Base-by-base conservation (phyloP, 306 rosid genomes). In the Pyrus pyrifolia region DNA sequence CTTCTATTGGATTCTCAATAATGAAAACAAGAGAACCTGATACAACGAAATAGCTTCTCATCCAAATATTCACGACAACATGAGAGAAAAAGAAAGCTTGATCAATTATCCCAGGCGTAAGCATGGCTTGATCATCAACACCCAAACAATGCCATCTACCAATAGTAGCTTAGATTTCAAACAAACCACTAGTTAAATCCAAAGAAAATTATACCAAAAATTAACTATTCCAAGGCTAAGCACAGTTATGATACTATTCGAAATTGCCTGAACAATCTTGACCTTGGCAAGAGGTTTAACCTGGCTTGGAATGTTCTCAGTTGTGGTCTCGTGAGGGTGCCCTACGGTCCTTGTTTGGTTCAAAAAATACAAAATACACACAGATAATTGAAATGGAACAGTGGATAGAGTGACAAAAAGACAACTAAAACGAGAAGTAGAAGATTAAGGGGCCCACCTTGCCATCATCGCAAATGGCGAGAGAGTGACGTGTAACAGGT, bases 141-240 rank as follows among this genome's bases (percentile, higher is more conserved):
- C 97, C 99, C 92, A 95, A 84, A 83, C 97, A 95, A 76, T 95
- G 99, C 99, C 97, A 92, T 17, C 97, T 97, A 63, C 97, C 99
- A 83, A 95, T 95, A 53, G 97, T 97, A 27, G 97, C 99, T 93
- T 92, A 79, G 30, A 81, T 15, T 12, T 31, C 25, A 67, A 78
- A 89, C 55, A 35, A 58, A 71, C 29, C 33, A 33, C 10, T 5
- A 65, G 17, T 63, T 25, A 53, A 72, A 51, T 5, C 46, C 53
- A 29, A 45, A 29, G 38, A 18, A 18, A 59, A 60, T n/a, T n/a
- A 5, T 11, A 21, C 19, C 31, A 1, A 46, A 38, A 42, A 13
- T 4, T 44, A 38, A 40, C 18, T 9, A 25, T 4, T 46, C 14
- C 51, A 29, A 76, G 44, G 18, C 22, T 25, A 73, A 33, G 6